phyloP scores from a whole-genome alignment of 2,329 filamentous ascomycete genomes.

The Scleromitrula shiraiana region DNA sequence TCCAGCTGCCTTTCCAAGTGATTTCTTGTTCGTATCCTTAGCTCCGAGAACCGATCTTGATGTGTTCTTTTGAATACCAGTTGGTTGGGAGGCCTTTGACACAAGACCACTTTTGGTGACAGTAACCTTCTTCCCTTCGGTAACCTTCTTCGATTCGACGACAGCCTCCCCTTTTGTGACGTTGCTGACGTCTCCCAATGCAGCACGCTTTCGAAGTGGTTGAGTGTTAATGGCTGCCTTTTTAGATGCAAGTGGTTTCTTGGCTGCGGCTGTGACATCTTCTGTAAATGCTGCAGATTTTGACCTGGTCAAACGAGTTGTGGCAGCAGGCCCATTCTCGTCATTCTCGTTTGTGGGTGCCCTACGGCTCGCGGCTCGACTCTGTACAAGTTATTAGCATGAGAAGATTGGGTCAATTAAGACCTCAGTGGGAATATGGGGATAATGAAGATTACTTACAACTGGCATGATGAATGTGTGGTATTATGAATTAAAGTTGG shows the following conservation, averaged over 20 bases:
- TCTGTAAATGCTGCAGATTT: constrained; percentile 71
- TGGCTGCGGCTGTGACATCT: constrained; percentile 44
- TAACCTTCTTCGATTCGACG: too few relatives aligned
- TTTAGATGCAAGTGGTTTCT: constrained; percentile 63
- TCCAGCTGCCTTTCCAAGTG: constrained; percentile 66
- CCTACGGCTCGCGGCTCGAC: constrained; percentile 66
- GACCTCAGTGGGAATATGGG: too few relatives aligned
- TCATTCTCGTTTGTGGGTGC: constrained; percentile 87
- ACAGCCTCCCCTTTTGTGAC: constrained; percentile 65
- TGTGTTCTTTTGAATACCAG: constrained; percentile 67
- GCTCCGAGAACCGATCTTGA: constrained; percentile 53
- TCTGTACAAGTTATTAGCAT: constrained; percentile 26
- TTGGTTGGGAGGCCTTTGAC: constrained; percentile 73
- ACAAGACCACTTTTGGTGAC: constrained; percentile 61
- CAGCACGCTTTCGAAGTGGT: constrained; percentile 65
- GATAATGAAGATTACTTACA: constrained; percentile 42
- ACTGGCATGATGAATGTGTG: constrained; percentile 40
- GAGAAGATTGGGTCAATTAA: background rate
- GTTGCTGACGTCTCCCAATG: constrained; percentile 92
- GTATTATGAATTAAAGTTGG: constrained; percentile 30
- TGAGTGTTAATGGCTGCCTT: constrained; percentile 48
- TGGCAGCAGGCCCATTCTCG: constrained; percentile 61
- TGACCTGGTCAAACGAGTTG: constrained; percentile 83
- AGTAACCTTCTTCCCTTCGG: constrained; percentile 70
- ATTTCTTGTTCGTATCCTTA: constrained; percentile 61